A percentile compares a stretch with the other conserved stretches of the same genome.
Evolutionary conservation across 2,329 filamentous ascomycete genomes (phyloP).

Genomic region (Byssothecium circinans): DNA sequence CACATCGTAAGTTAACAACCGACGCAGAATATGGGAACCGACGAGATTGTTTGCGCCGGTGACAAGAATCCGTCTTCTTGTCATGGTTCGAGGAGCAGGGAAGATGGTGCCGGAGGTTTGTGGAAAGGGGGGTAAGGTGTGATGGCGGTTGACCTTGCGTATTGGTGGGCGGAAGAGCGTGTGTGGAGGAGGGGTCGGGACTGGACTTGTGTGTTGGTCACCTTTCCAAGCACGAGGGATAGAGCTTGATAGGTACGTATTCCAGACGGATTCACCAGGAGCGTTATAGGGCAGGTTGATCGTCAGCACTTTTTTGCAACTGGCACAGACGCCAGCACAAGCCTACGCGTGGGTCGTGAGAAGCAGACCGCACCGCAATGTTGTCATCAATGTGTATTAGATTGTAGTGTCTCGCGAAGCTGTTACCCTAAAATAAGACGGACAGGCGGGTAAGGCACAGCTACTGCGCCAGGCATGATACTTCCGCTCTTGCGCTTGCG

Average conservation of each 20-base stretch:
- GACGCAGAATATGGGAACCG: conserved; percentile 31
- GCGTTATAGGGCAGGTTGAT: conserved; percentile 10
- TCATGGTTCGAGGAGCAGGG: conserved; percentile 15
- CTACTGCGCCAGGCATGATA: conserved; percentile 1
- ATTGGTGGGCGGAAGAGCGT: conserved; percentile 7
- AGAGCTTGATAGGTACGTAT: conserved; percentile 15
- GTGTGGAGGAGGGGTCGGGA: conserved; percentile 11
- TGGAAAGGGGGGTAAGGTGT: conserved; percentile 8
- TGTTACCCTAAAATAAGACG: conserved; percentile 9
- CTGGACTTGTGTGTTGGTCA: conserved; percentile 7
- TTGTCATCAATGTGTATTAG: conserved; percentile 16
- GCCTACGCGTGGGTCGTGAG: conserved; percentile 15
- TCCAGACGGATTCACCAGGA: conserved; percentile 4
- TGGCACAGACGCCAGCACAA: conserved; percentile 14
- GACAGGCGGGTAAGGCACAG: conserved; percentile 5
- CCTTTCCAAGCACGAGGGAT: conserved; percentile 11
- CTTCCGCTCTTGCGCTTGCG: conserved; percentile 4
- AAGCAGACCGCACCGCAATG: conserved; percentile 5
- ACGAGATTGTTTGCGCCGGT: conserved; percentile 26
- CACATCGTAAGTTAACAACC: conserved; percentile 24
- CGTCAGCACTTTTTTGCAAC: conserved; percentile 17
- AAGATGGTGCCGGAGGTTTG: conserved; percentile 1
- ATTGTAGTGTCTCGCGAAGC: conserved; percentile 1
- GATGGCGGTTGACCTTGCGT: conserved; percentile 2
- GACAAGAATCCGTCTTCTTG: conserved; percentile 26